phyloP scores from a whole-genome alignment of 1,284 basidiomycete species.

The Ceratobasidium sp. region DNA sequence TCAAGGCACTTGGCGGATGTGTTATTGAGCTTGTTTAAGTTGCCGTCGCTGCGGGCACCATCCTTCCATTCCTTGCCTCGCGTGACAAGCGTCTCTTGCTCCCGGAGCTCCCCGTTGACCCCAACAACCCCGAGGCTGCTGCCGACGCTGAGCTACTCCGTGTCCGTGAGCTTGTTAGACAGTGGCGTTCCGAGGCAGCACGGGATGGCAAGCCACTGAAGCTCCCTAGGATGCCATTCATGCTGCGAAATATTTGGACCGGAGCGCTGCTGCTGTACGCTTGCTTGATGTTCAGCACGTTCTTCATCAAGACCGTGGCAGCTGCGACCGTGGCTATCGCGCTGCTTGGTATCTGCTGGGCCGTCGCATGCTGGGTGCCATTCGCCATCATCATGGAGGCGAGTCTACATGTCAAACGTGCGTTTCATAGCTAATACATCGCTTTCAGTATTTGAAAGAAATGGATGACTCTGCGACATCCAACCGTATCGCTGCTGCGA shows the following conservation, averaged over 20 bases:
- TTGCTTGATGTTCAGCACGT: conserved; percentile 80
- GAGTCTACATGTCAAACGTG: conserved; percentile 49
- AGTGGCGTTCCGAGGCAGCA: conserved; percentile 85
- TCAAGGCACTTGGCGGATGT: conserved; percentile 7
- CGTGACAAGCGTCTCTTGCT: conserved; percentile 78
- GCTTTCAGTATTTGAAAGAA: conserved; percentile 83
- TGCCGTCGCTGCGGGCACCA: conserved; percentile 82
- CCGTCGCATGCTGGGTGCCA: conserved; percentile 92
- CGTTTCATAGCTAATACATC: conserved; percentile 16
- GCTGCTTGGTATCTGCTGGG: conserved; percentile 92
- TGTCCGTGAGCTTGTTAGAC: conserved; percentile 73
- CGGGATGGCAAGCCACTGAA: conserved; percentile 74
- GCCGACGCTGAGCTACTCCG: conserved; percentile 72
- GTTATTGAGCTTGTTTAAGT: conserved; percentile 61
- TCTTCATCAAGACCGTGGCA: conserved; percentile 80
- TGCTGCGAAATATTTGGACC: conserved; percentile 92
- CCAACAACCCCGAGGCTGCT: conserved; percentile 60
- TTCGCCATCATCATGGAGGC: conserved; percentile 95
- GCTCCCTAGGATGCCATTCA: conserved; percentile 86
- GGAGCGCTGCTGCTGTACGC: conserved; percentile 83
- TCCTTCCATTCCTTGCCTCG: conserved; percentile 84
- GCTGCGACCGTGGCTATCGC: conserved; percentile 86
- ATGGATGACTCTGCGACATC: conserved; percentile 58
- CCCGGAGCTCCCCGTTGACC: conserved; percentile 54
- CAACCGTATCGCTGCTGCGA: conserved; percentile 45